A percentile compares a stretch with the other conserved stretches of the same genome.
phyloP scores from a whole-genome alignment of 495 filamentous ascomycete genomes.

The Penicillium pancosmium region DNA sequence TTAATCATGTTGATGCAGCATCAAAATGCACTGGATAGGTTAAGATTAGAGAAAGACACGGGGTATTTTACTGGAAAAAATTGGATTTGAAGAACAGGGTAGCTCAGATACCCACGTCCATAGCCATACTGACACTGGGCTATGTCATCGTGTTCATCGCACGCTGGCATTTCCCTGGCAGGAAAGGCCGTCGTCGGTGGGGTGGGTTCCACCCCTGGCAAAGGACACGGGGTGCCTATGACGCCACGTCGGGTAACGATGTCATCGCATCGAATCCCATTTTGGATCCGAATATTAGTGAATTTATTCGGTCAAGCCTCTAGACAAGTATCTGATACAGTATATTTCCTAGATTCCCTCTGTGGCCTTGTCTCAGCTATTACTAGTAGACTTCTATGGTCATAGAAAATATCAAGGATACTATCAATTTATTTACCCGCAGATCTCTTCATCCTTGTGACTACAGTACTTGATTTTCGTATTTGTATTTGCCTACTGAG shows the following conservation, averaged over 20 bases:
- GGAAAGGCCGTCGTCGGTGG: background rate
- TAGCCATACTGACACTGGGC: background rate
- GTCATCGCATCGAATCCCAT: background rate
- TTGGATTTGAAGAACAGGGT: background rate
- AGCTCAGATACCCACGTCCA: background rate
- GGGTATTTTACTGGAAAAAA: background rate
- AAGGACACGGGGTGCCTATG: background rate
- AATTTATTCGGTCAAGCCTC: background rate
- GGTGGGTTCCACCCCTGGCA: background rate
- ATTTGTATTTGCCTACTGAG: no score
- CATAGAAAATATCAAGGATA: no score
- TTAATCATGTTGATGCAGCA: constrained; percentile 20
- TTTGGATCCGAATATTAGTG: background rate
- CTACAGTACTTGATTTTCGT: no score
- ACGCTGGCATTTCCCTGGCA: background rate
- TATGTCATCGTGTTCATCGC: constrained; percentile 1
- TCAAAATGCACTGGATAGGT: background rate
- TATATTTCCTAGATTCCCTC: background rate
- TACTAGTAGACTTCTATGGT: no score
- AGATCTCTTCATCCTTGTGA: no score
- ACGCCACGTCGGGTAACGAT: constrained; percentile 1
- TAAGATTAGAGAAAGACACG: background rate
- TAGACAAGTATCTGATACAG: background rate
- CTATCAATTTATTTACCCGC: no score
- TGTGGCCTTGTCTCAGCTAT: no score